Evolutionary conservation across 352 stramenopile species (phyloP).

Genomic region (Globisporangium takayamanum): DNA sequence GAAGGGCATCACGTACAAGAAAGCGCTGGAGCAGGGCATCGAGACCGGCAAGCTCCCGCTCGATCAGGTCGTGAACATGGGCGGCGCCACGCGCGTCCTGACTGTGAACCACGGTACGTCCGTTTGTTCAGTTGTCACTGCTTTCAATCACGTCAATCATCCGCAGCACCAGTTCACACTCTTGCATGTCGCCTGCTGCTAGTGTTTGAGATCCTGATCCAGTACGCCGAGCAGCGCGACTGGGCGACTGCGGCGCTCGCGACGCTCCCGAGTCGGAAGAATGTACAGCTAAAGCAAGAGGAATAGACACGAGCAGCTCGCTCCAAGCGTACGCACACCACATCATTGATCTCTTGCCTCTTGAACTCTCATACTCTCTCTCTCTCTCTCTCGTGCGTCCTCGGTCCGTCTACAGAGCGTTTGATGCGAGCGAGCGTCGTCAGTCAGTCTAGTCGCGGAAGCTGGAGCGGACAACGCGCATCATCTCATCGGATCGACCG

Average conservation of each 20-base stretch:
- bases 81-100: constrained; percentile 62
- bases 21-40: constrained; percentile 87
- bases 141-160: too few species aligned
- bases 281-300: constrained; percentile 44
- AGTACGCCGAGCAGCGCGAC: constrained; percentile 61
- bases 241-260: constrained; percentile 69
- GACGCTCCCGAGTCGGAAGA: constrained; percentile 65
- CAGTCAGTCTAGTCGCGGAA: background rate
- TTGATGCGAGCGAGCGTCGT: background rate
- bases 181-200: background rate
- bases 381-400: background rate
- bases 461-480: too few species aligned
- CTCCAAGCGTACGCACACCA: too few species aligned
- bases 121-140: background rate
- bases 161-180: background rate
- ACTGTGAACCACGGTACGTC: constrained; percentile 87
- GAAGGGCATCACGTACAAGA: constrained; percentile 90
- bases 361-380: constrained; percentile 8
- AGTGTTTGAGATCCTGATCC: constrained; percentile 81
- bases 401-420: background rate
- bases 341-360: too few species aligned
- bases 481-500: constrained; percentile 46
- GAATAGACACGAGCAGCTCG: constrained; percentile 9
- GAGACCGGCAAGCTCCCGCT: constrained; percentile 90
- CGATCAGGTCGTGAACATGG: constrained; percentile 76